phyloP scores from a whole-genome alignment of 169 alveolate species.

The Cryptosporidium parvum region DNA sequence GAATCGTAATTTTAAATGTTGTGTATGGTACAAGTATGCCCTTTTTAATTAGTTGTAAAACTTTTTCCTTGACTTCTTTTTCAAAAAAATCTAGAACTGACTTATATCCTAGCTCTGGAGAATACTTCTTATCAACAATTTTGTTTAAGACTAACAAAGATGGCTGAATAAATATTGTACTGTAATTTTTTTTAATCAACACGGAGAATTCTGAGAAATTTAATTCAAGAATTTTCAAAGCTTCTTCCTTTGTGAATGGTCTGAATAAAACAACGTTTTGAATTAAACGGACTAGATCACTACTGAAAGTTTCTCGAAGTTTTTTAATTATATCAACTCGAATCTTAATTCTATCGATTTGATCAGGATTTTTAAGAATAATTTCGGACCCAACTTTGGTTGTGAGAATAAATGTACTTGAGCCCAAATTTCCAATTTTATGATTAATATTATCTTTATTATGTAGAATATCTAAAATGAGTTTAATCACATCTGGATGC shows the following conservation, averaged over 20 bases:
- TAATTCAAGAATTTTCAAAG: background rate
- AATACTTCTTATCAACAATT: constrained; percentile 13
- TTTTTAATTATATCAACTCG: background rate
- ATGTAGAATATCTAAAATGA: background rate
- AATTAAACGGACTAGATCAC: background rate
- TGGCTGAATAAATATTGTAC: background rate
- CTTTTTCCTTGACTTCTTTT: background rate
- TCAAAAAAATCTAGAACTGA: constrained; percentile 15
- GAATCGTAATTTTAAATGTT: constrained; percentile 1
- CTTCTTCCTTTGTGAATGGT: constrained; percentile 26
- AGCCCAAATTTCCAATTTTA: background rate
- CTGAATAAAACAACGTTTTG: constrained; percentile 1
- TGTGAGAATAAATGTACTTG: constrained; percentile 4
- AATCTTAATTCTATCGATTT: background rate
- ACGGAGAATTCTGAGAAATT: background rate
- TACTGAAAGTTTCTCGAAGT: background rate
- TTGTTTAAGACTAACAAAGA: background rate
- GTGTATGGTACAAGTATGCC: background rate
- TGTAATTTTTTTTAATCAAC: background rate
- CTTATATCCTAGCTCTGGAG: background rate
- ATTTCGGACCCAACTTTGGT: constrained; percentile 14
- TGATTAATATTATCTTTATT: constrained; percentile 15
- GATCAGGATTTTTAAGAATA: constrained; percentile 6
- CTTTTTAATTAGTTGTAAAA: background rate
- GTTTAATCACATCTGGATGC: constrained; percentile 17